Conservation (phyloP, 1,284 basidiomycete genomes). For the Sporisorium iseilematis-ciliati region DNA sequence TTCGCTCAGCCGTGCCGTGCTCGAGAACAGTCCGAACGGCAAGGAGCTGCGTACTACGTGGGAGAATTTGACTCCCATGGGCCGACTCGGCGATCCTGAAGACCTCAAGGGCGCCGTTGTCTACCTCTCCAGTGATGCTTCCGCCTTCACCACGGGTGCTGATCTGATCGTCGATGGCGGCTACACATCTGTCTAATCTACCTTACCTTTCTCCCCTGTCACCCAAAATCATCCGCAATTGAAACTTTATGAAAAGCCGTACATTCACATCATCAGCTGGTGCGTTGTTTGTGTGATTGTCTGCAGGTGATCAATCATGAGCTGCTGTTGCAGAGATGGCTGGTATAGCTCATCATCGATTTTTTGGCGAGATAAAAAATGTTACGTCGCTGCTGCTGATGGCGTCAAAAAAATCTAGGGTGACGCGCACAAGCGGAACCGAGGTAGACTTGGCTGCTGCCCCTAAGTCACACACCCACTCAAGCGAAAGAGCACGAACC, state of each 20-base stretch:
- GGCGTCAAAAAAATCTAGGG: neutral
- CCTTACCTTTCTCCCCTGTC: neutral
- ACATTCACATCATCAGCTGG: neutral
- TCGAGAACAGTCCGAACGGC: constrained; percentile 72
- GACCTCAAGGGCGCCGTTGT: constrained; percentile 79
- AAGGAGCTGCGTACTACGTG: constrained; percentile 75
- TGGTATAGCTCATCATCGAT: neutral
- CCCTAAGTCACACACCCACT: constrained; percentile 1
- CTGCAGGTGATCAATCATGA: neutral
- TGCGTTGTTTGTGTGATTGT: neutral
- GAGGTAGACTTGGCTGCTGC: constrained; percentile 16
- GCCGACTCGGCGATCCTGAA: constrained; percentile 70
- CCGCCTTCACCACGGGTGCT: constrained; percentile 84
- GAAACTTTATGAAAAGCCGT: neutral
- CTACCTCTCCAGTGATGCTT: constrained; percentile 86
- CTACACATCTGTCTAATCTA: constrained; percentile 71
- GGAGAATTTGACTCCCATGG: constrained; percentile 91
- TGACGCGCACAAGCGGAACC: constrained; percentile 18
- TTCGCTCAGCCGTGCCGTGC: constrained; percentile 76
- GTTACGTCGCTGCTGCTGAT: constrained; percentile 1
- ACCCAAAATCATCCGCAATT: neutral
- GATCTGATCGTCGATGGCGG: constrained; percentile 89
- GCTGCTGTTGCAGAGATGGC: neutral
- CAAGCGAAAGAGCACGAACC: constrained; percentile 24
- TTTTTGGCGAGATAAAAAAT: neutral